A percentile compares a stretch with the other conserved stretches of the same genome.
Conservation (phyloP, 169 alveolate genomes). For the Neospora caninum region DNA sequence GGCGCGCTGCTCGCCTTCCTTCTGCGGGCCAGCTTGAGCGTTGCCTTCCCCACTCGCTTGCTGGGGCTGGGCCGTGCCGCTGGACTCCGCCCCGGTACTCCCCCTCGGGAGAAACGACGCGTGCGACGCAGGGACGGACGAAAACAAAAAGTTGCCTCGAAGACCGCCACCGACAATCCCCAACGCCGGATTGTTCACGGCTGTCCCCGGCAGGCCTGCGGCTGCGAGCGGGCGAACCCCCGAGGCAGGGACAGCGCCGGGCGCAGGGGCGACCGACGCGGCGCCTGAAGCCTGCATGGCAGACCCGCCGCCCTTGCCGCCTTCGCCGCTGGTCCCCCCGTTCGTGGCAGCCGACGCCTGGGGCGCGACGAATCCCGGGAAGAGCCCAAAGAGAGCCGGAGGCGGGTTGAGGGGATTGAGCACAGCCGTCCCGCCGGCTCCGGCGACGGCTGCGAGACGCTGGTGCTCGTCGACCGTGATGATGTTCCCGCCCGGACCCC, state of each 20-base stretch:
- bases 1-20: background rate
- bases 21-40: background rate
- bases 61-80: background rate
- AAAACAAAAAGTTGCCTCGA: background rate
- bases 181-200: background rate
- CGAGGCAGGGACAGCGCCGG: background rate
- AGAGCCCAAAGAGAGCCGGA: background rate
- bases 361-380: background rate
- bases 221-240: background rate
- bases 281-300: background rate
- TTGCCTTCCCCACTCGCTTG: background rate
- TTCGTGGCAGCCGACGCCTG: background rate
- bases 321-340: background rate
- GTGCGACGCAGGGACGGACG: background rate
- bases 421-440: background rate
- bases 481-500: background rate
- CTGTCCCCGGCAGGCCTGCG: background rate
- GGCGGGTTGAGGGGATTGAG: background rate
- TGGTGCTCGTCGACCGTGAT: background rate
- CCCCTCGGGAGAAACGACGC: background rate
- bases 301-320: background rate
- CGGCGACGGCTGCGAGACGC: conserved; percentile 5
- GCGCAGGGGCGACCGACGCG: background rate
- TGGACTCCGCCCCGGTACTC: background rate
- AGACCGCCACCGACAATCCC: background rate